These are phyloP conservation scores for Neurospora intermedia DNA, from an alignment of 495 filamentous ascomycete species.

Conservation along the genomic window DNA sequence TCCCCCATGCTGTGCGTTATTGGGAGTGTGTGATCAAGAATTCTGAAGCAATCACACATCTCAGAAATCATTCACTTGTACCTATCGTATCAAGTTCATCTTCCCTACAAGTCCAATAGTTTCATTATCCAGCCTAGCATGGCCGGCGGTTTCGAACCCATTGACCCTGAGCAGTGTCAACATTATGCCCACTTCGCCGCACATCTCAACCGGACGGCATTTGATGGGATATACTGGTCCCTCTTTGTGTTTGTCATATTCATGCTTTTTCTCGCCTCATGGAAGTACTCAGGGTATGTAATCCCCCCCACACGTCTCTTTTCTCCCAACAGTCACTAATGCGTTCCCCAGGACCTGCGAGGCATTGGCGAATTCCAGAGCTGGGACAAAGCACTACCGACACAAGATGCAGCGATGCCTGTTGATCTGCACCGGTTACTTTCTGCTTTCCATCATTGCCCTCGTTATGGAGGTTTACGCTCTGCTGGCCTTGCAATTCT, in stretches of 20 bases:
- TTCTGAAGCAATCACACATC: not conserved
- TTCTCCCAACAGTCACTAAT: not conserved
- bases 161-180: constrained; percentile 25
- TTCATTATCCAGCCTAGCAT: constrained; percentile 12
- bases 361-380: not conserved
- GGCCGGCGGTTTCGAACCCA: constrained; percentile 23
- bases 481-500: constrained; percentile 34
- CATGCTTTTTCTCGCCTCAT: constrained; percentile 29
- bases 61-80: not conserved
- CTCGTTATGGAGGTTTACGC: constrained; percentile 34
- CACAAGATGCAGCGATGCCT: constrained; percentile 21
- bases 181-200: constrained; percentile 37
- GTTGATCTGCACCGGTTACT: constrained; percentile 21
- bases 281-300: constrained; percentile 31
- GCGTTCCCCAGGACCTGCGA: not conserved
- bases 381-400: constrained; percentile 3
- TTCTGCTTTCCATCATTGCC: constrained; percentile 20
- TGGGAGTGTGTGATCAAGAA: not conserved
- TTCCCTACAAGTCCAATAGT: not conserved
- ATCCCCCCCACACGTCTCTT: not conserved
- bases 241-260: constrained; percentile 31
- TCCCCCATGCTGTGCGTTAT: not conserved
- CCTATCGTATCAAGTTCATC: not conserved
- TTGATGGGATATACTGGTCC: constrained; percentile 37
- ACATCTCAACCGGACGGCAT: constrained; percentile 26